Evolutionary conservation across 371 early-diverging fungal genomes (phyloP), one percentile per base, ranked within the genome.

Genomic region (Rhizomucor miehei): DNA sequence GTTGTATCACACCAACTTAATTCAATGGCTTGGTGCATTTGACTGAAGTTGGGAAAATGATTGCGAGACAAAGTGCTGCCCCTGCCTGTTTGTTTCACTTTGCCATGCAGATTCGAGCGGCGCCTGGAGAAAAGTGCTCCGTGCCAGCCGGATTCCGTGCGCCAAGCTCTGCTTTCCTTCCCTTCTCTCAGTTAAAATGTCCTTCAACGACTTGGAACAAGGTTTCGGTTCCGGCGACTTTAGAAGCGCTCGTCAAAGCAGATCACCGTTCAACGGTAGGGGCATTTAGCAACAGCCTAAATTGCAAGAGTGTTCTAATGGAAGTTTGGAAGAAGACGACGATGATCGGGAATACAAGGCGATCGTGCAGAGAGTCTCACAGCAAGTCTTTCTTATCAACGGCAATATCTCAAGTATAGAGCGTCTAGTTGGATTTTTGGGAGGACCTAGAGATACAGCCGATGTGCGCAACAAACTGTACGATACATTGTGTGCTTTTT

Each of bases 351-450:
- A 75, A 24, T 87, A 85, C 56, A 73, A 81, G 52, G 49, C 59
- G n/a, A 60, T 84, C 35, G 71, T 75, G 23, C 76, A 80, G 45
- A 62, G 75, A 52, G 73, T 89, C 14, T 85, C 92, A 19, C 88
- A 88, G 55, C 82, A 87, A 60, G 81, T 90, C 29, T 90, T 89
- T 60, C 79, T 81, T 36, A 83, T 89, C 56, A 88, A 87, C 40
- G 77, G 84, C 59, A 89, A 89, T 59, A 90, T 93, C 43, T 86
- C 89, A 17, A 86, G 86, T 51, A 89, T 95, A 41, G 88, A 93
- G 34, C 79, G 87, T 21, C 75, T 89, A 3, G 89, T 93, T 13
- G 73, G 73, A n/a, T 83, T 81, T 58, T 72, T 94, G 36, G 94
- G 95, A 36, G 84, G 89, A 0, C 60, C 77, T 51, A 80, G 82